phyloP scores from a whole-genome alignment of 2,329 filamentous ascomycete genomes.

The Fulvia fulva region DNA sequence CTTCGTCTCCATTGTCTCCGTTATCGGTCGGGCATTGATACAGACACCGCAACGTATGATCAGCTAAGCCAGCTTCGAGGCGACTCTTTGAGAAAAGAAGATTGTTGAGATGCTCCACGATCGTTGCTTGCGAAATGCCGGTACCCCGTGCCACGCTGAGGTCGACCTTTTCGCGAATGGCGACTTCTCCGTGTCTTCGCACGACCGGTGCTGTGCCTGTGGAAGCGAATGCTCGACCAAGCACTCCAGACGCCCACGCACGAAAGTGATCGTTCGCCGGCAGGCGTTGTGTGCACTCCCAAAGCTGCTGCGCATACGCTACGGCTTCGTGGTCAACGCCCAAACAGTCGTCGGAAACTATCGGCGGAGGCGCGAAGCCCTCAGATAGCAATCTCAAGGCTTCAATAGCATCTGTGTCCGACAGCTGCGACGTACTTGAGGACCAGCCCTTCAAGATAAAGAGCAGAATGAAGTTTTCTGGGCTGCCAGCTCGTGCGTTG shows the following conservation, averaged over 20 bases:
- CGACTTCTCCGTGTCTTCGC: not conserved
- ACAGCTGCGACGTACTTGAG: conserved; percentile 60
- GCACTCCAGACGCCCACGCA: conserved; percentile 77
- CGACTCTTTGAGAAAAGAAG: conserved; percentile 29
- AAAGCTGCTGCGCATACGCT: conserved; percentile 23
- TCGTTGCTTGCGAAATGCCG: conserved; percentile 30
- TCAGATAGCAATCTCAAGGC: conserved; percentile 71
- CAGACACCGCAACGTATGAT: conserved; percentile 35
- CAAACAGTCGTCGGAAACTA: conserved; percentile 62
- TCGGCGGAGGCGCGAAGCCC: conserved; percentile 63
- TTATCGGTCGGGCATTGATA: conserved; percentile 16
- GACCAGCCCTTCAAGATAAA: conserved; percentile 72
- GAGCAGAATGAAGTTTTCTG: conserved; percentile 77
- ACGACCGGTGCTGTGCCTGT: conserved; percentile 26
- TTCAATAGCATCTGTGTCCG: conserved; percentile 63
- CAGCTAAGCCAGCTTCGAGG: conserved; percentile 42
- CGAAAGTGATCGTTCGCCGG: conserved; percentile 38
- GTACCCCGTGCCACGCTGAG: not conserved
- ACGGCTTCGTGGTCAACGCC: conserved; percentile 62
- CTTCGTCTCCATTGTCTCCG: conserved; percentile 19
- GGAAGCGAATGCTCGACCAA: conserved; percentile 76
- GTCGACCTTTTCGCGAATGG: not conserved
- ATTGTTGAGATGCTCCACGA: conserved; percentile 34
- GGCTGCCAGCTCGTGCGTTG: conserved; percentile 63
- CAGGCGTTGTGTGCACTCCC: conserved; percentile 18